Evolutionary conservation across 768 basidiomycete genomes (phyloP), one percentile per base, ranked within the genome.

Genomic region (Scleroderma bovista): DNA sequence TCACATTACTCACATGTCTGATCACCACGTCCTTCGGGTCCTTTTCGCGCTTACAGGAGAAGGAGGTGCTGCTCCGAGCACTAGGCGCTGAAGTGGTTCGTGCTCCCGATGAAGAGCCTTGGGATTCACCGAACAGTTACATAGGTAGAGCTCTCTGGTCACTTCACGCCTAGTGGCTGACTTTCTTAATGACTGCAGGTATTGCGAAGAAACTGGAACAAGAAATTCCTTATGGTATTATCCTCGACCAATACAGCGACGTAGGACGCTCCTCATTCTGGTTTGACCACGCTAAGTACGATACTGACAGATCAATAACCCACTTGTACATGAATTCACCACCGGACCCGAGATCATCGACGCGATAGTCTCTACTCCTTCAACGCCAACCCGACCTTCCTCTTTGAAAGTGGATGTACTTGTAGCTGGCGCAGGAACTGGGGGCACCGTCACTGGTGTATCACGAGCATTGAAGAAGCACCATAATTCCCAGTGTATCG

Each of bases 71-170:
- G 20, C 75, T 99, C 24, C 84, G 90, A 36, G 92, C 93, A 0
- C 77, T 97, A 11, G 95, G 96, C 3, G 96, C 96, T 2, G 87
- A 93, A 64, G 93, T 99, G 46, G 75, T 98, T 47, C 88, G 96
- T 44, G 97, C 96, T 3, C 95, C 95, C 4, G 92, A 83, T 11
- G 86, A 86, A 48, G 92, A 88, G 1, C 79, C 88, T 5, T 95
- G 83, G 81, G 87, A 96, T 61, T 83, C 92, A 2, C 86, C 88
- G 13, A 86, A 92, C 38, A 90, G 88, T 54, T 89, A 95, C 64
- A 88, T 98, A 81, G 89, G 91, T 89, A 80, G 76, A 76, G 69
- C 73, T 61, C 61, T 55, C 44, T 62, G 52, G 19, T 34, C 46
- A 47, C 47, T 47, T 56, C 13, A 59, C 69, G 64, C 72, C 76